Evolutionary conservation across 768 basidiomycete genomes (phyloP), one percentile per base, ranked within the genome.

Genomic region (Russula olivacea): DNA sequence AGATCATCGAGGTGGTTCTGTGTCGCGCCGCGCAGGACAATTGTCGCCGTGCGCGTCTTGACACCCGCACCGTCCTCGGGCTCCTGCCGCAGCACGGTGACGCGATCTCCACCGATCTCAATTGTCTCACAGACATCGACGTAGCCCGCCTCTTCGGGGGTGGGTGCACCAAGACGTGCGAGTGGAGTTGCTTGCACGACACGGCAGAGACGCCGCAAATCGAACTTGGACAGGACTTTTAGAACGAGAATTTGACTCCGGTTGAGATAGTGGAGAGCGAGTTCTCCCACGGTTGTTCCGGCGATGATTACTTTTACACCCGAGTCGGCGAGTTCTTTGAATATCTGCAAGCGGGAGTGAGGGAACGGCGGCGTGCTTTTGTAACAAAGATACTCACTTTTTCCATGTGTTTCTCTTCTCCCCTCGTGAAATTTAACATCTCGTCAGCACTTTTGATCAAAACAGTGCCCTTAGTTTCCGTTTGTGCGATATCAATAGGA

Each of bases 391-490:
- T 11, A 58, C 65, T 25, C 34, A 85, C 88, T 80, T 91, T 94
- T 80, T 98, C 95, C 56, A 97, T 80, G 71, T 98, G 94, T 74
- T 95, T 88, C 76, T 99, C 97, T 75, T 99, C 97, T 19, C 93
- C 97, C 3, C 83, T 80, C 0, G 95, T 94, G 71, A 99, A 99
- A 77, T 97, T 94, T 67, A 99, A 81, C 86, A 99, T 91, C 73
- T 99, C 96, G 51, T 96, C 88, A 10, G 94, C 92, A 72, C 84
- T 98, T 74, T 94, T 92, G 69, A 99, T 83, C 52, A 99, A 81
- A 12, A 98, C 97, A 9, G 97, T 99, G 55, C 97, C 97, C 74
- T 99, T 99, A 19, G 97, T 99, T 75, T 99, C 97, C 6, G 97
- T 98, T 75, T 98, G 96, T 3, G 95, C 85, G 61, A 92, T 83